These are phyloP conservation scores for Suillus bovinus DNA, from an alignment of 768 basidiomycete species.

Conservation along the genomic window DNA sequence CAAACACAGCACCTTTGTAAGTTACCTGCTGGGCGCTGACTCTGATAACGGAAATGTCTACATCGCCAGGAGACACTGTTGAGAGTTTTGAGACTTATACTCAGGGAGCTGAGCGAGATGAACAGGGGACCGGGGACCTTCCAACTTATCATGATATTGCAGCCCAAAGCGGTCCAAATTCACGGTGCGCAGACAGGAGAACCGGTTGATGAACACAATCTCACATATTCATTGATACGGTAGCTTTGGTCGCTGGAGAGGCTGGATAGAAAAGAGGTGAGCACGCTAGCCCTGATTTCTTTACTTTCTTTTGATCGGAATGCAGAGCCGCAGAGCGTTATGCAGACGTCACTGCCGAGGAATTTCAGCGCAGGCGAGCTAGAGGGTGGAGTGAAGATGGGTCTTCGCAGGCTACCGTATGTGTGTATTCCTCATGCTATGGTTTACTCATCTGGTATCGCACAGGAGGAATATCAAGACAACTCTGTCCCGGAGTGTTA, in stretches of 20 bases:
- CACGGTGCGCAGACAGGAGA: conserved; percentile 51
- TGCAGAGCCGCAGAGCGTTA: conserved; percentile 84
- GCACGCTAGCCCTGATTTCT: conserved; percentile 9
- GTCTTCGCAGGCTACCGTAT: conserved; percentile 19
- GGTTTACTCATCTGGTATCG: conserved; percentile 6
- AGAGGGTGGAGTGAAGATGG: conserved; percentile 70
- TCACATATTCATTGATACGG: conserved; percentile 12
- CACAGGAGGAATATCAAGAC: conserved; percentile 14
- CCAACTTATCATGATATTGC: conserved; percentile 85
- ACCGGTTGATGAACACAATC: not conserved
- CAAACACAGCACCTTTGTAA: not conserved
- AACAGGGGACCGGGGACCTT: conserved; percentile 51
- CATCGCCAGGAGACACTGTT: conserved; percentile 14
- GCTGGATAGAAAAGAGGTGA: conserved; percentile 88
- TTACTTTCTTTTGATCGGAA: conserved; percentile 8
- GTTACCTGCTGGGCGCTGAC: not conserved
- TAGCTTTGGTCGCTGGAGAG: conserved; percentile 84
- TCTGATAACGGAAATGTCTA: not conserved
- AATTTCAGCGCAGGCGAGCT: conserved; percentile 53
- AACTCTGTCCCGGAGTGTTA: conserved; percentile 12
- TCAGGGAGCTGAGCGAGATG: conserved; percentile 42
- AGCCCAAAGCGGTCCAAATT: conserved; percentile 76
- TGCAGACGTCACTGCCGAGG: conserved; percentile 60
- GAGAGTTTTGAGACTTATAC: conserved; percentile 28
- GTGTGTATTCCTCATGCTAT: conserved; percentile 9